Base-by-base conservation (phyloP, 805 yeast species). In the Myxozyma monticola region DNA sequence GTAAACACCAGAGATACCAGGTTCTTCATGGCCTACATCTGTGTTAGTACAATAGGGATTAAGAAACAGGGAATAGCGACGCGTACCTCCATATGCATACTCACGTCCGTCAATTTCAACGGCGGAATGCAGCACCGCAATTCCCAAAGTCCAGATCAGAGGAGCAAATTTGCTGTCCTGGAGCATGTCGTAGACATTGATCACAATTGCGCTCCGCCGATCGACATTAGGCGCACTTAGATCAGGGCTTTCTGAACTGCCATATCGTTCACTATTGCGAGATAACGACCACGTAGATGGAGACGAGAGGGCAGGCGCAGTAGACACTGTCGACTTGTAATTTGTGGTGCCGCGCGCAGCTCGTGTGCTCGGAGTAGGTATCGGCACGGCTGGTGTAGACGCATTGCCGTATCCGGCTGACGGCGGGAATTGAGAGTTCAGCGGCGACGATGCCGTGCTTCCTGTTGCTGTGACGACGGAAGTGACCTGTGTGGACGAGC, bases 41-140 rank as follows among this genome's bases (percentile, higher is more conserved):
- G n/a, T n/a, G n/a, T n/a, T n/a, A n/a, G n/a, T n/a, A n/a, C n/a
- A n/a, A n/a, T n/a, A n/a, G n/a, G n/a, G n/a, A n/a, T n/a, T n/a
- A n/a, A n/a, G n/a, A n/a, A n/a, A n/a, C n/a, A n/a, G n/a, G n/a
- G 15, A 8, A 33, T 33, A 9, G 8, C 36, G 37, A 25, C n/a
- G 18, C 48, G 14, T 15, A 40, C 54, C 61, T 4, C 60, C 60
- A 33, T 51, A 56, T n/a, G 57, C 56, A 30, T 50, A 54, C 21
- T 56, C 60, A 2, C 47, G 45, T 10, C 60, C 60, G 14, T 51
- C 59, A 7, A 56, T 44, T 26, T 56, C 60, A 24, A 56, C 60
- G 14, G 57, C 60, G 10, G 60, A 55, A 36, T 54, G 59, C 17
- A 52, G 53, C 17, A 56, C 56, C 25, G 58, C 59, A n/a, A 56